phyloP scores from a whole-genome alignment of 2,329 filamentous ascomycete species.

The Clarireedia hainanense region DNA sequence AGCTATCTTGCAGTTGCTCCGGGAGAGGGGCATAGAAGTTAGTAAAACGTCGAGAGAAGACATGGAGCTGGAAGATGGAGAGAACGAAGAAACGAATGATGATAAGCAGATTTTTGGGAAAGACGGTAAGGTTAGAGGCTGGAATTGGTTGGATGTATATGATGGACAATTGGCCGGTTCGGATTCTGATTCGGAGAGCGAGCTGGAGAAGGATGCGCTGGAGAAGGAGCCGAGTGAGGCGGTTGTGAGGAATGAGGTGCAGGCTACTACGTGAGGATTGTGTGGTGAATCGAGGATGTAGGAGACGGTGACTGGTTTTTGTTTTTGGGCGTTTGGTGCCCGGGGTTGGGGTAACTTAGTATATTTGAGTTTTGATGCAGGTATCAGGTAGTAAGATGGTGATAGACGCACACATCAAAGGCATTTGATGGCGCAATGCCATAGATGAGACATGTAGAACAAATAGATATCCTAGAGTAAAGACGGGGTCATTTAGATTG shows the following conservation, averaged over 20 bases:
- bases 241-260: conserved; percentile 16
- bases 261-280: background rate
- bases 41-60: conserved; percentile 37
- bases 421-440: too few species aligned
- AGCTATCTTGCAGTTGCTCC: conserved; percentile 48
- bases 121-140: conserved; percentile 20
- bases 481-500: too few species aligned
- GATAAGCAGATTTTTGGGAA: conserved; percentile 23
- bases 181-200: background rate
- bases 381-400: background rate
- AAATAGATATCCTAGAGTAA: too few species aligned
- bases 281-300: background rate
- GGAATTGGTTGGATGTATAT: conserved; percentile 24
- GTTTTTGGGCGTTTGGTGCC: background rate
- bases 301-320: background rate
- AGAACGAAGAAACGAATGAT: conserved; percentile 12
- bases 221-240: conserved; percentile 15
- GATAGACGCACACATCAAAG: too few species aligned
- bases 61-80: conserved; percentile 29
- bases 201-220: conserved; percentile 6
- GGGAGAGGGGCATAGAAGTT: conserved; percentile 42
- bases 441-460: too few species aligned
- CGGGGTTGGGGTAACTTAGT: background rate
- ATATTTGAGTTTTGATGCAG: background rate
- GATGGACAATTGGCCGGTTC: conserved; percentile 5